These are phyloP conservation scores for Bruguiera parviflora DNA, from an alignment of 345 rosid genomes.

Conservation along the genomic window DNA sequence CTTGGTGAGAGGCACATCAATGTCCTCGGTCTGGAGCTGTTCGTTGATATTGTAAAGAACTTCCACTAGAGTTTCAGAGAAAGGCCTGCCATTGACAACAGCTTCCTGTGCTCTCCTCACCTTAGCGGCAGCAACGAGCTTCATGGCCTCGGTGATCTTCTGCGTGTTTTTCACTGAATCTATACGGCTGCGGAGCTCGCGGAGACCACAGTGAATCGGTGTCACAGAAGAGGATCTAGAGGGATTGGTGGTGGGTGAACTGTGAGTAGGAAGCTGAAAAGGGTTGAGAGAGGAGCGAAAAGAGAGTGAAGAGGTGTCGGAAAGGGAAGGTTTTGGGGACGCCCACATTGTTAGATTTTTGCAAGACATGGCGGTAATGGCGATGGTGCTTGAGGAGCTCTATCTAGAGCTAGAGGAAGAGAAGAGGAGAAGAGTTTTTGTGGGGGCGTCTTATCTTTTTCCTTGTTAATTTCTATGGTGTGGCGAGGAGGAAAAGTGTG, in stretches of 20 bases:
- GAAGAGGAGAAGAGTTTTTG: constrained; percentile 45
- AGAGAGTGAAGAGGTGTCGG: constrained; percentile 71
- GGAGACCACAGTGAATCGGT: constrained; percentile 69
- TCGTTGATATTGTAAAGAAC: constrained; percentile 95
- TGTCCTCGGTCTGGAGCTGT: constrained; percentile 80
- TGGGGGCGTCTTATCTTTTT: constrained; percentile 16
- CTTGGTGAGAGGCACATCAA: constrained; percentile 76
- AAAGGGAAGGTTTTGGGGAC: constrained; percentile 68
- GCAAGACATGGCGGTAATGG: constrained; percentile 55
- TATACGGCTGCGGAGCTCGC: constrained; percentile 74
- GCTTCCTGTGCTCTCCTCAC: constrained; percentile 98
- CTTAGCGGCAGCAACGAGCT: constrained; percentile 94
- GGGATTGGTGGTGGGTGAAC: constrained; percentile 24
- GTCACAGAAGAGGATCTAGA: constrained; percentile 51
- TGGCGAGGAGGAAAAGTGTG: constrained; percentile 27
- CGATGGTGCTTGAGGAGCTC: constrained; percentile 31
- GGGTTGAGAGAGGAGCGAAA: constrained; percentile 65
- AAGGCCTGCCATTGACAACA: constrained; percentile 82
- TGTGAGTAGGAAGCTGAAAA: constrained; percentile 47
- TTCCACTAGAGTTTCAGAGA: constrained; percentile 86
- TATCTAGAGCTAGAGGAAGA: constrained; percentile 59
- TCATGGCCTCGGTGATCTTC: constrained; percentile 98
- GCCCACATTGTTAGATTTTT: constrained; percentile 77
- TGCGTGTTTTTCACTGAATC: constrained; percentile 87
- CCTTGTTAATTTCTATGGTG: background rate